These are phyloP conservation scores for Leccinum pachyderme DNA, from an alignment of 1,284 basidiomycete genomes.

Conservation along the genomic window DNA sequence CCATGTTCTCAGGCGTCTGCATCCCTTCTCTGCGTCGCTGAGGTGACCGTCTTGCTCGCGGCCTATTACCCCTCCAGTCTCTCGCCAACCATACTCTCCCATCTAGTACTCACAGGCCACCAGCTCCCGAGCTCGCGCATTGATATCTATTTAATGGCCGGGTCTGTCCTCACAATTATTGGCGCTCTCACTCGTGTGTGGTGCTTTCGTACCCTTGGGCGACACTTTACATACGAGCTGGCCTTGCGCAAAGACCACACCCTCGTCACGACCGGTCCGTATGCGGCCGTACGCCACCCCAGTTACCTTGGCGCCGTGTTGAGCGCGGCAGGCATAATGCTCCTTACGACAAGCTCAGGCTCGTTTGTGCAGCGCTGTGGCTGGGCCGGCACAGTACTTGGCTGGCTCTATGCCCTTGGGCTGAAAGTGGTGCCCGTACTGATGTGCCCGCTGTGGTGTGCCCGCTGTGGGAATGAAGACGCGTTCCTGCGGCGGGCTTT, in stretches of 20 bases:
- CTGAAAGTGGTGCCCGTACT: constrained; percentile 18
- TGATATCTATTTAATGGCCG: constrained; percentile 18
- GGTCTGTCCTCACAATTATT: constrained; percentile 14
- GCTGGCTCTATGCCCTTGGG: background rate
- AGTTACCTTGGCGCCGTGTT: constrained; percentile 22
- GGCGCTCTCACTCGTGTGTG: constrained; percentile 27
- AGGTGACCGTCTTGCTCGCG: constrained; percentile 18
- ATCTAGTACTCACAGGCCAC: constrained; percentile 14
- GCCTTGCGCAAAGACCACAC: constrained; percentile 26
- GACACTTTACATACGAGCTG: constrained; percentile 33
- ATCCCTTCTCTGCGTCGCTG: background rate
- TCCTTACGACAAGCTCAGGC: constrained; percentile 27
- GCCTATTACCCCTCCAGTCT: constrained; percentile 13
- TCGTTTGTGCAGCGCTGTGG: constrained; percentile 25
- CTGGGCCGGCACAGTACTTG: constrained; percentile 24
- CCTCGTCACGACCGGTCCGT: constrained; percentile 34
- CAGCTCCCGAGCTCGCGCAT: constrained; percentile 13
- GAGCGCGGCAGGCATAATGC: constrained; percentile 24
- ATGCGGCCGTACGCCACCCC: constrained; percentile 11
- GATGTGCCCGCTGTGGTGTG: constrained; percentile 19
- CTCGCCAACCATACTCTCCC: constrained; percentile 13
- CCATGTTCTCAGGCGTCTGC: background rate
- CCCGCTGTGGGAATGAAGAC: constrained; percentile 22
- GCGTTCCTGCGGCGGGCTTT: constrained; percentile 17
- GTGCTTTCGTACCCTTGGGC: constrained; percentile 32